Percentiles rank a stretch among this genome's conserved stretches.
Evolutionary conservation across 2,329 filamentous ascomycete genomes (phyloP).

Genomic region (Apiospora pterosperma): DNA sequence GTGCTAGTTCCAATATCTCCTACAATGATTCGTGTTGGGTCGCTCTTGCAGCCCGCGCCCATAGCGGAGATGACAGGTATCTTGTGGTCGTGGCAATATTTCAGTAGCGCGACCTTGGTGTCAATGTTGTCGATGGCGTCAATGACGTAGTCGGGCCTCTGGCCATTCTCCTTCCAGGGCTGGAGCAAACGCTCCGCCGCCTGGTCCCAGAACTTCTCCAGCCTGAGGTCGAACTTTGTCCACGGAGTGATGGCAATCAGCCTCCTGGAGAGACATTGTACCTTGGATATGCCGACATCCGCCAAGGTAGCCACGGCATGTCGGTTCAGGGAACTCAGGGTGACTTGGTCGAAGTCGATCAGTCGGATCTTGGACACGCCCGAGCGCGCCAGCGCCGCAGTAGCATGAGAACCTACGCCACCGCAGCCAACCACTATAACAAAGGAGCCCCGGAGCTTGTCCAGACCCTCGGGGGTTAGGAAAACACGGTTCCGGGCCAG

Average conservation of each 20-base stretch:
- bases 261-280: conserved; percentile 75
- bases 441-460: conserved; percentile 75
- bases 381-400: conserved; percentile 80
- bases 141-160: conserved; percentile 80
- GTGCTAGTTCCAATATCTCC: conserved; percentile 87
- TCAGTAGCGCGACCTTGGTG: conserved; percentile 85
- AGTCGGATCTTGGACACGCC: conserved; percentile 85
- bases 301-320: conserved; percentile 92
- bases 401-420: conserved; percentile 90
- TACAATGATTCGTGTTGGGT: conserved; percentile 78
- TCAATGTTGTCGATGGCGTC: conserved; percentile 99
- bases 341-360: conserved; percentile 97
- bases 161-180: conserved; percentile 62
- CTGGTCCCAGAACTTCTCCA: conserved; percentile 74
- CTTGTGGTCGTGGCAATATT: conserved; percentile 77
- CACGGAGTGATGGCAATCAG: conserved; percentile 87
- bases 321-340: conserved; percentile 88
- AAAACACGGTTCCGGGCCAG: conserved; percentile 44
- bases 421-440: conserved; percentile 90
- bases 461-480: conserved; percentile 75
- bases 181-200: conserved; percentile 66
- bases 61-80: conserved; percentile 89
- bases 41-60: conserved; percentile 93
- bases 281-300: conserved; percentile 91
- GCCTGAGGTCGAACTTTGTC: conserved; percentile 82